Evolutionary conservation across 805 yeast genomes (phyloP), one percentile per base, ranked within the genome.

Genomic region (Dipodascus geniculatus): DNA sequence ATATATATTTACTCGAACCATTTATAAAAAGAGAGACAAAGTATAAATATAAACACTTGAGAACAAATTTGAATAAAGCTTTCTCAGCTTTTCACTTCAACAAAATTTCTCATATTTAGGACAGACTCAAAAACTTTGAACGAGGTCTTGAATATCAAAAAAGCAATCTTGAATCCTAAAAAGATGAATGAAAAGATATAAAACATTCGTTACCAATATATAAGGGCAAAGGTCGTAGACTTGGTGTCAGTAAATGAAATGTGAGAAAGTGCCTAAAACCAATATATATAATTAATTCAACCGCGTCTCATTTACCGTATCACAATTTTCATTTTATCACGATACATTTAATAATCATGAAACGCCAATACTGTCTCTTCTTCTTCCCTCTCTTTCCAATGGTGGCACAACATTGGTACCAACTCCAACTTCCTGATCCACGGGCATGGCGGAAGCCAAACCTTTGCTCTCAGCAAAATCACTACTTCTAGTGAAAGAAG

Each of bases 401-500:
- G 93, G 93, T 1, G 95, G 95, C 2, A 85, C 79, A 22, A 78
- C 80, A n/a, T 63, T 62, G 4, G 73, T 67, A 28, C 73, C 73
- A n/a, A 79, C 76, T 20, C 54, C 53, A 33, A 55, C 31, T 4
- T 61, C 57, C 42, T 57, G 59, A 9, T 55, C 54, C 6, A 80
- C 75, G 0, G 96, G 96, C 16, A 90, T 85, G 1, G 95, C 84
- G 23, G 96, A 95, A 78, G 91, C 88, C 53, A 93, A 80, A 51
- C 99, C 99, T 68, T 87, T 88, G 60, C 86, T 79, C 68, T 87
- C 88, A 17, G 96, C 97, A 62, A 87, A 81, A 9, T 81, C 82
- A 22, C 90, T 79, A 22, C 87, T 82, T 67, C 99, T 80, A 55
- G 78, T 72, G 58, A 75, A 74, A 8, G 80, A 68, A 53, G 88